These are phyloP conservation scores for Vaccinium macrocarpon DNA, from an alignment of 148 eudicot genomes.

Conservation along the genomic window DNA sequence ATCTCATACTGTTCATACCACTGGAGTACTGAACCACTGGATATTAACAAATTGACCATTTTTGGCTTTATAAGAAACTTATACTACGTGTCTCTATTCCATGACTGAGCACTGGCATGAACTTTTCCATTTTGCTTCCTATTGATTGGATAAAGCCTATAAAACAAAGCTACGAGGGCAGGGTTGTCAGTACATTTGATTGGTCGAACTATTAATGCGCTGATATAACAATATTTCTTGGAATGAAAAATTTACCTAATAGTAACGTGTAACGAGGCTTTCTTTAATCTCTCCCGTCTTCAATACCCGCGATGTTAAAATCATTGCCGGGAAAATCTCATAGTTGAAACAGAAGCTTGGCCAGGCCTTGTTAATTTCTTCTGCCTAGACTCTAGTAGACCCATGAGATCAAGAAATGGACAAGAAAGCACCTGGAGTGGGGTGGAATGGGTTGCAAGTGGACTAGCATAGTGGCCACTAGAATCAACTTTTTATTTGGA, in stretches of 20 bases:
- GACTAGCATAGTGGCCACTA: slow-evolving; percentile 16
- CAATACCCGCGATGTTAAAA: neutral
- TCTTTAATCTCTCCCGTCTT: neutral
- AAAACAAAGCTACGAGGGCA: neutral
- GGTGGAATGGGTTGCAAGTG: neutral
- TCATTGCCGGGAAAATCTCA: too few relatives aligned
- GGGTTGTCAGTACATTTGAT: neutral
- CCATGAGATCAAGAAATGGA: neutral
- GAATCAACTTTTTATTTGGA: neutral
- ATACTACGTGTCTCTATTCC: neutral
- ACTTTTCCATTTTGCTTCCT: neutral
- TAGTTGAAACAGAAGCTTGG: neutral
- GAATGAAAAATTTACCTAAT: neutral
- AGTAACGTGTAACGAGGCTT: neutral
- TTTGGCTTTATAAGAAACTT: neutral
- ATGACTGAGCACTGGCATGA: neutral
- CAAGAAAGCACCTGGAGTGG: neutral
- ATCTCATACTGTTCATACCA: neutral
- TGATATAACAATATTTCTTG: neutral
- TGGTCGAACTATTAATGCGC: neutral
- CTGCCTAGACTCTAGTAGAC: neutral
- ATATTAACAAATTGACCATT: neutral
- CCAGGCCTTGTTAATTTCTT: neutral
- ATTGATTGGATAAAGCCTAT: neutral
- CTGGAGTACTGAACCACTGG: neutral